Evolutionary conservation across 331 rosid genomes (phyloP), one percentile per base, ranked within the genome.

Genomic region (Pyracantha coccinea): DNA sequence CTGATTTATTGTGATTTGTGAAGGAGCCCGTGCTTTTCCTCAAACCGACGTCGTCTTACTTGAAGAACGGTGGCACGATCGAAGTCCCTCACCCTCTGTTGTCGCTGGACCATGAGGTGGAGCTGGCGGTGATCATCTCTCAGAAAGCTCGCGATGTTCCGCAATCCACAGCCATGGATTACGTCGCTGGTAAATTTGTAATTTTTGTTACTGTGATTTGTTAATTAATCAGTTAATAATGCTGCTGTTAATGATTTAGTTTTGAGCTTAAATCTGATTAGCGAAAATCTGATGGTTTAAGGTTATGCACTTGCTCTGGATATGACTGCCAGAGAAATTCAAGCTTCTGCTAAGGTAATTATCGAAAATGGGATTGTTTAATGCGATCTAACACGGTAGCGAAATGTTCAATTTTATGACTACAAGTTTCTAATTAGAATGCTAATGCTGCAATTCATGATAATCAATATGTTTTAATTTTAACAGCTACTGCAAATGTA

Each of bases 231-330:
- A 10, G 67, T 71, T 53, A 7, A 24, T 57, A 53, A 7, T 35
- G 8, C 41, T 35, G 14, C 25, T 16, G 8, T 4, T 67, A 17
- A 41, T 58, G 61, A 25, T 59, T 63, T 55, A 21, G 12, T 28
- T 65, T 75, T 31, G 54, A 50, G 32, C 57, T 38, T 66, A 32
- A 21, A 70, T 55, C 59, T 47, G 64, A 58, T 66, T 54, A 4
- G 73, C 25, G 24, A 12, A 71, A 29, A 81, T 82, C 73, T 58
- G 68, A 28, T 62, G 29, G 59, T 33, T 62, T 75, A 68, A 94
- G 99, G 99, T 76, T 94, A 94, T 85, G 99, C 99, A 28, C 86
- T 94, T 69, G 97, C 95, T 61, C 86, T 94, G 75, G 98, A 94
- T 83, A 94, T 94, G 98, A 94, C 98, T 52, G 98, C 98, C 31